These are phyloP conservation scores for Epichloe gansuensis DNA, from an alignment of 2,329 filamentous ascomycete genomes.

Conservation along the genomic window DNA sequence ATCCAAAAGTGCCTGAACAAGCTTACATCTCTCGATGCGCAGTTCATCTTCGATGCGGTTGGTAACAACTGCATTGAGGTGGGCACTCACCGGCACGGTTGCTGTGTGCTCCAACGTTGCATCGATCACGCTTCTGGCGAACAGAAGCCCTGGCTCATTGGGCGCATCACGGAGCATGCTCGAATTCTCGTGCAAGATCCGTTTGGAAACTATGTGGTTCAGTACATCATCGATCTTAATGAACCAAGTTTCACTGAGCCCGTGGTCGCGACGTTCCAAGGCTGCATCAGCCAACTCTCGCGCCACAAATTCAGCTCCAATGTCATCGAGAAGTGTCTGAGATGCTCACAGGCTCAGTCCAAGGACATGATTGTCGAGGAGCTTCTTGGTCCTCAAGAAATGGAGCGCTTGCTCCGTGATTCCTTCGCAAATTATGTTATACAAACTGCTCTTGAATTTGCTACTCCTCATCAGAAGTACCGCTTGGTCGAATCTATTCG, in stretches of 20 bases:
- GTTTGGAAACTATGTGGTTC: constrained; percentile 96
- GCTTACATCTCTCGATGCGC: constrained; percentile 67
- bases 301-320: constrained; percentile 99
- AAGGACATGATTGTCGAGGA: constrained; percentile 78
- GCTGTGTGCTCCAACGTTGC: constrained; percentile 94
- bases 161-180: constrained; percentile 79
- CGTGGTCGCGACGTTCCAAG: constrained; percentile 68
- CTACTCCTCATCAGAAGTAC: constrained; percentile 59
- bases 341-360: constrained; percentile 63
- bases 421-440: constrained; percentile 97
- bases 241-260: constrained; percentile 82
- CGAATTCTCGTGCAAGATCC: constrained; percentile 86
- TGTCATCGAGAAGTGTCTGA: constrained; percentile 91
- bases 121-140: constrained; percentile 89
- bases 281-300: constrained; percentile 59
- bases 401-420: constrained; percentile 82
- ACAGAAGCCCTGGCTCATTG: constrained; percentile 79
- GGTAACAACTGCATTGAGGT: constrained; percentile 78
- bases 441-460: constrained; percentile 85
- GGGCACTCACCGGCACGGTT: constrained; percentile 93
- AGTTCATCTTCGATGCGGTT: constrained; percentile 96
- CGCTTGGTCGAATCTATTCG: constrained; percentile 75
- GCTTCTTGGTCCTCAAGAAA: constrained; percentile 59
- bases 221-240: constrained; percentile 94
- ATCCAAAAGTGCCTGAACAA: constrained; percentile 99